Base-by-base conservation (phyloP, 108 stramenopile species). In the Schizochytrium sp. region DNA sequence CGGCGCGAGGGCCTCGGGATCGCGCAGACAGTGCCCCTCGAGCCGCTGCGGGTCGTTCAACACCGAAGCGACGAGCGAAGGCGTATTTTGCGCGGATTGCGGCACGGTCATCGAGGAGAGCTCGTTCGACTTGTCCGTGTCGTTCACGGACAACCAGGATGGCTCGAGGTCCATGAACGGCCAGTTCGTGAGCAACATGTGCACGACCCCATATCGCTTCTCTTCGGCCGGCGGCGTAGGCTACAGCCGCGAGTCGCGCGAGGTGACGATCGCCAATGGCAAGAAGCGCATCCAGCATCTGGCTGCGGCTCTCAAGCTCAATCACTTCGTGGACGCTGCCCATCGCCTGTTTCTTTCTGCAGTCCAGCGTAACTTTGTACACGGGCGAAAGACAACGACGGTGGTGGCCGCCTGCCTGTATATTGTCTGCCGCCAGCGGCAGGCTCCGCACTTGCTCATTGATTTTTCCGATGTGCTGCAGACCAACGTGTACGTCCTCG, bases 331-430 rank as follows among this genome's bases (percentile, higher is more conserved):
- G 60, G 98, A 99, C 93, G 93, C 95, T 8, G 98, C 98, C 4
- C 96, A 96, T 91, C 93, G 97, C 25, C 88, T 97, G 5, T 99
- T 96, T 89, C 95, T 95, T 5, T 93, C 97, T 76, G 98, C 98
- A 10, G 96, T 98, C 29, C 96, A 98, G 89, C 95, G 96, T 93
- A 98, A 97, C 92, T 98, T 98, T 92, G 96, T 96, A 0, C 96
- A 97, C 87, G 98, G 98, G 8, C 89, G 97, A 29, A 91, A 95
- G 72, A 96, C 96, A 23, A 91, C 94, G 51, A 96, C 97, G 91
- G 97, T 99, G 5, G 96, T 98, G 4, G 98, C 98, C 18, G 97
- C 98, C 5, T 99, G 98, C 91, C 92, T 99, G 91, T 99, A 99
- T 91, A 98, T 98, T 87, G 96, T 97, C 25, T 99, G 98, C 94